Evolutionary conservation across 1,284 basidiomycete species (phyloP), one percentile per base, ranked within the genome.

Genomic region (Pascua sp.): DNA sequence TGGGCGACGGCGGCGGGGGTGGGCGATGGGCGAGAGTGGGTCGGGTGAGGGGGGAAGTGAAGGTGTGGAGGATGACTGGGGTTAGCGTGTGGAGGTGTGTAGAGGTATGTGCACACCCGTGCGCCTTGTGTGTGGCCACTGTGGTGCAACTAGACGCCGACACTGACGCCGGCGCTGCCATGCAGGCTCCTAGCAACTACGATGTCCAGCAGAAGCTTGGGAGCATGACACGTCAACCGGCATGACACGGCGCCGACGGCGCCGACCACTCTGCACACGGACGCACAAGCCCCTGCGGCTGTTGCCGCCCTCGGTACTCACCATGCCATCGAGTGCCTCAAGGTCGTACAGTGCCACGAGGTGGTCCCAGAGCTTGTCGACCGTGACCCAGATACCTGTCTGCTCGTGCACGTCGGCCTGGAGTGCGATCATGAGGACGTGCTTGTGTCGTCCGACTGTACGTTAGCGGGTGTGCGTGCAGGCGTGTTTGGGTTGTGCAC

Each of bases 291-390:
- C 24, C 24, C 24, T 32, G 24, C 24, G 24, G 24, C 24, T 7
- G 24, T 32, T 32, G 24, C 24, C 24, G 24, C 24, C 7, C 24
- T 32, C 24, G 42, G 48, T n/a, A 81, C 85, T 78, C 78, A 87
- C 87, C 69, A 88, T 84, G 51, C 79, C 81, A 70, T 93, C 89
- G 57, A 93, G 71, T 8, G 83, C 82, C 49, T 91, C 88, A 47
- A 92, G 78, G 71, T 91, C 84, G 65, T 90, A 93, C 66, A 86
- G 85, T 11, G 72, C 79, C 53, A 79, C 80, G 47, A 93, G 76
- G 70, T 91, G 90, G 50, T 79, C 75, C 90, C 89, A 91, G 24
- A 93, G 81, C 42, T 81, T 83, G 16, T 85, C 82, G 5, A 85
- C 73, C 24, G 83, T 74, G 39, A 92, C 57, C 68, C 61, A 66